These are phyloP conservation scores for Cladosporium sp. DNA, from an alignment of 2,329 filamentous ascomycete genomes.

Conservation along the genomic window DNA sequence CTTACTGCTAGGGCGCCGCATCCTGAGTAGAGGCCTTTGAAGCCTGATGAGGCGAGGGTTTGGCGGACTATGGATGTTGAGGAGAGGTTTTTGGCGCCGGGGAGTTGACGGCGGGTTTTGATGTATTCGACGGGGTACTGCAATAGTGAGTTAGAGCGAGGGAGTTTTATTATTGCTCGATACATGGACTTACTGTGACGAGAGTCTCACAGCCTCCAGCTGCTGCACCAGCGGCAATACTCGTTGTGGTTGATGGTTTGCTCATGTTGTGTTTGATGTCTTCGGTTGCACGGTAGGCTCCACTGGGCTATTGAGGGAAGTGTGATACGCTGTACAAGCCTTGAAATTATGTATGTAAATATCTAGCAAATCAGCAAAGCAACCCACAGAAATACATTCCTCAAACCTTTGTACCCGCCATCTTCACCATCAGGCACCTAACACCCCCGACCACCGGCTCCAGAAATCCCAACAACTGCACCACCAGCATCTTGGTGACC, in stretches of 20 bases:
- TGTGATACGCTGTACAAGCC: background rate
- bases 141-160: background rate
- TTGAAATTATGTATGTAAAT: background rate
- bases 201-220: conserved; percentile 19
- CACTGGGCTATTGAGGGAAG: too few species aligned
- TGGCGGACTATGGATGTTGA: conserved; percentile 13
- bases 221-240: conserved; percentile 16
- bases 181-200: conserved; percentile 9
- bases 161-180: too few species aligned
- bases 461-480: background rate
- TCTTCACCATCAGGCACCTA: background rate
- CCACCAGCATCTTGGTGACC: conserved; percentile 9
- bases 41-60: conserved; percentile 5
- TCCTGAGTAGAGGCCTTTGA: conserved; percentile 16
- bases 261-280: background rate
- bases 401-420: background rate
- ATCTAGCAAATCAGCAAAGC: background rate
- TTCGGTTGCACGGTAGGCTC: too few species aligned
- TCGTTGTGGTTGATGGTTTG: conserved; percentile 13
- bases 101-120: conserved; percentile 21
- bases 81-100: conserved; percentile 7
- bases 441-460: background rate
- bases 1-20: conserved; percentile 8
- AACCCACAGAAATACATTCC: background rate
- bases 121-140: conserved; percentile 21